Evolutionary conservation across 352 stramenopile species (phyloP).

Genomic region (Phytophthora hibernalis): DNA sequence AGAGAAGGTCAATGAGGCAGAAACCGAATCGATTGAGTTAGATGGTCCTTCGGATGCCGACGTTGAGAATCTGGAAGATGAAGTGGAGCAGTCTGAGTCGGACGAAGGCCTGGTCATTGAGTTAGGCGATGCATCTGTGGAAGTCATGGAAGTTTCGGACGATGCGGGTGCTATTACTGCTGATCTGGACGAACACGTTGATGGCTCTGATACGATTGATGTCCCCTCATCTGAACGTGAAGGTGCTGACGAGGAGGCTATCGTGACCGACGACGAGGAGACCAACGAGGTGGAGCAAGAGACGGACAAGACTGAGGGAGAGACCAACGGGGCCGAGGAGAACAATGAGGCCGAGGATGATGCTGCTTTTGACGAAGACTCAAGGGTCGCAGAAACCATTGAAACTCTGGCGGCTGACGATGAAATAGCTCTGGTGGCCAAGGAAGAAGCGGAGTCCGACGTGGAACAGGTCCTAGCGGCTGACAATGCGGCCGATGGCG

Average conservation of each 20-base stretch:
- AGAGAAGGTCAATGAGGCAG: not conserved
- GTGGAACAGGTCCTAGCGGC: not conserved
- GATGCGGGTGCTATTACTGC: not conserved
- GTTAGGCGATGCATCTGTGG: constrained; percentile 17
- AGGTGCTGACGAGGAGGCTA: not conserved
- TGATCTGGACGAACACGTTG: constrained; percentile 10
- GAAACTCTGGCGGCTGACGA: not conserved
- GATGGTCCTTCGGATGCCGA: constrained; percentile 7
- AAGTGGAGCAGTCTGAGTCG: constrained; percentile 9
- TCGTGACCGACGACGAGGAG: constrained; percentile 11
- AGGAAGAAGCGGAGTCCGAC: constrained; percentile 5
- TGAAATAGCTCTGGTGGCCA: not conserved
- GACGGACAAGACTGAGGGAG: too few species aligned
- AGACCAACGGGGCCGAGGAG: not conserved
- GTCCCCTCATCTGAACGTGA: too few species aligned
- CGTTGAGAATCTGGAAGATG: constrained; percentile 8
- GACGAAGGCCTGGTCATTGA: constrained; percentile 12
- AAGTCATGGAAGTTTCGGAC: constrained; percentile 21
- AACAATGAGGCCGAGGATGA: not conserved
- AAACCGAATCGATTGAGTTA: not conserved
- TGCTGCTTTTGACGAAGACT: not conserved
- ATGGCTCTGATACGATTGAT: not conserved
- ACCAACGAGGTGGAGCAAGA: not conserved
- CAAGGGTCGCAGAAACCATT: not conserved
- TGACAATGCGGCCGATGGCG: constrained; percentile 1